Evolutionary conservation across 2,329 filamentous ascomycete genomes (phyloP), one percentile per base, ranked within the genome.

Genomic region (Aureobasidium uvarum): DNA sequence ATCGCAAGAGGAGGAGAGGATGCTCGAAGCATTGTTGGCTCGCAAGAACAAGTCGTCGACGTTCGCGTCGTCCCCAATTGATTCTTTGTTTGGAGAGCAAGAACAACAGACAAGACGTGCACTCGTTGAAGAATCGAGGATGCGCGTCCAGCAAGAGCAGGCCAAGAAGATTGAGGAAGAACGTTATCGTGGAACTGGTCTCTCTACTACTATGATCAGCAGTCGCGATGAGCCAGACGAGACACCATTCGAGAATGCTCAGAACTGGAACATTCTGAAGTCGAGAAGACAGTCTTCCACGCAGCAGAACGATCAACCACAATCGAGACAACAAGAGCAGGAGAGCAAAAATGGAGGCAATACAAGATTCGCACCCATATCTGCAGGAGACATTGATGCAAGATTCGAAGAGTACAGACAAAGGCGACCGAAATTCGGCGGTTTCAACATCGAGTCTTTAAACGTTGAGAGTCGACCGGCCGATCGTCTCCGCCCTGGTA

Each of bases 391-490:
- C 33, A 63, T 70, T 62, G 71, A 73, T 60, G 58, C 64, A 63
- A 66, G 66, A 48, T 66, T 68, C 11, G 67, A 70, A 58, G 66
- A 67, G 43, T 70, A 72, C 67, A 65, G 69, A 16, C 28, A 33
- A 13, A 48, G 36, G 23, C 43, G 63, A 23, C 63, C 52, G 18
- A 25, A 23, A 31, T 52, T 52, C 10, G 48, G 60, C 10, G 20
- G 31, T 13, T 63, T 63, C 48, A 38, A 63, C n/a, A 63, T 63
- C 25, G 36, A 63, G 13, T 52, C 60, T 14, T 13, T 63, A 18
- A 58, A 65, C 10, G 31, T 65, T 2, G 41, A 65, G n/a, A 58
- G 25, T n/a, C 51, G 41, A 31, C 41, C 41, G 5, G 5, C 31
- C 13, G 16, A 16, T 20, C n/a, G 45, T 13, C 11, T 18, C 5